Percentiles rank a stretch among this genome's conserved stretches.
These are phyloP conservation scores for Tolypocladium tropicale DNA, from an alignment of 2,329 filamentous ascomycete species.

Conservation along the genomic window DNA sequence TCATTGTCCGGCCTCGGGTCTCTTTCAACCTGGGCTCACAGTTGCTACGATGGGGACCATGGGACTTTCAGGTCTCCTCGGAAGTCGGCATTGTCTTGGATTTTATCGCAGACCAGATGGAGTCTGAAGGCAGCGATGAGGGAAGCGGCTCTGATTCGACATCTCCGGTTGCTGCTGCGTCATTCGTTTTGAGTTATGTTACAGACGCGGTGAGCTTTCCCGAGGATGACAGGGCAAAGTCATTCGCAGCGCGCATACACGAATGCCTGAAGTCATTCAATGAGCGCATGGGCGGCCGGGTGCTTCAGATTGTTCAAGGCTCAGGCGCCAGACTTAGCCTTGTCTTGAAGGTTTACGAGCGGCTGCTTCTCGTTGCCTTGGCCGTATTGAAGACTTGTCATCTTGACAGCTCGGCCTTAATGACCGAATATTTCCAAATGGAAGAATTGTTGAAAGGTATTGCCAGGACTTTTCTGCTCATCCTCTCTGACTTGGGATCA, in stretches of 20 bases:
- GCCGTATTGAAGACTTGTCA: conserved; percentile 33
- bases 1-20: conserved; percentile 19
- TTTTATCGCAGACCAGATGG: conserved; percentile 40
- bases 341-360: conserved; percentile 16
- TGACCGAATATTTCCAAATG: conserved; percentile 28
- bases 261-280: conserved; percentile 33
- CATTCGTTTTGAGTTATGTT: conserved; percentile 39
- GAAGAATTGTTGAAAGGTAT: conserved; percentile 38
- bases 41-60: conserved; percentile 41
- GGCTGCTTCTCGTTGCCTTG: conserved; percentile 21
- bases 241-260: conserved; percentile 32
- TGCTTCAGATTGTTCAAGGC: conserved; percentile 3
- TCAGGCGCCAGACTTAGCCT: conserved; percentile 2
- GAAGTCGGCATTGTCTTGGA: conserved; percentile 53
- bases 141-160: conserved; percentile 1
- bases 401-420: conserved; percentile 15
- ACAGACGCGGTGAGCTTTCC: conserved; percentile 30
- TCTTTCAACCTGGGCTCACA: conserved; percentile 38
- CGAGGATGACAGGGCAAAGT: conserved; percentile 21
- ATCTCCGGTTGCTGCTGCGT: conserved; percentile 19
- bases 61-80: conserved; percentile 49
- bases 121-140: conserved; percentile 4
- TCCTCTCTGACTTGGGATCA: conserved; percentile 32
- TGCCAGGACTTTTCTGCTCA: conserved; percentile 24
- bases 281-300: conserved; percentile 14